Base-by-base conservation (phyloP, 2,329 filamentous ascomycete species). In the Tolypocladium inflatum region DNA sequence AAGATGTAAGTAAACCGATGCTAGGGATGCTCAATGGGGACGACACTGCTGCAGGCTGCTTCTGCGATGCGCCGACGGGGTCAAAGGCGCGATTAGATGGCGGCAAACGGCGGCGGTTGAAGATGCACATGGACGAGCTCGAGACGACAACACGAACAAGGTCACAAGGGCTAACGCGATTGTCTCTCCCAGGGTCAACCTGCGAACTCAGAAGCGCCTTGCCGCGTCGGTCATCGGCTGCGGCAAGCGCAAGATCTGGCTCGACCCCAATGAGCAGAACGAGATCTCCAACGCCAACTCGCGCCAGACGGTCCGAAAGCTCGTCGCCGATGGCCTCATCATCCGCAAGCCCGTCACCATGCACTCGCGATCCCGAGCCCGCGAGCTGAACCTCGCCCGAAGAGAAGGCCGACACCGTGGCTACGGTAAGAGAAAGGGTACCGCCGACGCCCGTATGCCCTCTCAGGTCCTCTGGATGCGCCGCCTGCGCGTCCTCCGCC, bases 381-480 rank as follows among this genome's bases (percentile, higher is more conserved):
- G 95, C 74, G 92, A 94, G 80, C 85, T 99, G 78, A 96, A 89
- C 79, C 90, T 90, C 66, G 90, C 94, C 77, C 88, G 94, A 81
- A 86, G 92, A 76, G 92, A 96, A 75, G 94, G 94, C 76, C 87
- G 94, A 81, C 94, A 99, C 86, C 89, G 94, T 80, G 94, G 94
- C 77, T 96, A 96, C 84, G 94, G 94, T 90, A 99, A 99, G 91
- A 91, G 94, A 81, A 99, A 99, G 93, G 95, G 94, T 97, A 97
- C 95, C 74, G 90, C 90, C 77, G 93, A 99, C 78, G 93, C 94
- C 77, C 91, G 94, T 88, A 99, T 99, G 94, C 93, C 93, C 76
- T 88, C 87, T 80, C 91, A 97, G 84, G 84, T 99, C 71, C 85
- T 97, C 74, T 99, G 94, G 94, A 99, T 99, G 94, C 92, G 95